These are phyloP conservation scores for Sideroxylon spinosum DNA, from an alignment of 179 eudicot species.

Conservation along the genomic window DNA sequence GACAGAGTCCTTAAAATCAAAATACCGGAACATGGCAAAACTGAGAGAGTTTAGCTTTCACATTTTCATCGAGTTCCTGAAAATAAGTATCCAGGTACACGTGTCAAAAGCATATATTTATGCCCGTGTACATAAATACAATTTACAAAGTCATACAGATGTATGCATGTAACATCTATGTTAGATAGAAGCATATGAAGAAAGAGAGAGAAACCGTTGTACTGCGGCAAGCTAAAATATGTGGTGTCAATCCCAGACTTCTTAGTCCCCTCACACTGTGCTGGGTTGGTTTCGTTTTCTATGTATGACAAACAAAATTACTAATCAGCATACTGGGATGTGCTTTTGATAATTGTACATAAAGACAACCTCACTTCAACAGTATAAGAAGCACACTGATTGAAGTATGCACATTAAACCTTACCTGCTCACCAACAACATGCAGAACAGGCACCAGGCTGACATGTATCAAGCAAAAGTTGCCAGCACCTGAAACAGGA, in stretches of 20 bases:
- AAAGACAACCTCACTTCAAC: not conserved
- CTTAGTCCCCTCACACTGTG: constrained; percentile 56
- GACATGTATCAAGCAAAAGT: constrained; percentile 74
- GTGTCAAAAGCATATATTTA: not conserved
- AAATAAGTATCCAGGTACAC: constrained; percentile 1
- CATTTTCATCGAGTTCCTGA: constrained; percentile 67
- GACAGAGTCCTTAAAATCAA: not conserved
- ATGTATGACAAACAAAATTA: constrained; percentile 24
- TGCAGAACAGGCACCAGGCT: constrained; percentile 71
- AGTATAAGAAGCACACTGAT: not conserved
- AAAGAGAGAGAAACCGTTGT: constrained; percentile 33
- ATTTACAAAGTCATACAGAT: not conserved
- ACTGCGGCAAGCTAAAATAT: constrained; percentile 59
- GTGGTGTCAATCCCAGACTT: constrained; percentile 48
- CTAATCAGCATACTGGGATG: constrained; percentile 8
- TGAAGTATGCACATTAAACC: not conserved
- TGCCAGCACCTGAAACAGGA: constrained; percentile 45
- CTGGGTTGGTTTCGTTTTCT: constrained; percentile 70
- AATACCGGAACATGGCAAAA: constrained; percentile 94
- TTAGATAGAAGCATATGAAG: constrained; percentile 10
- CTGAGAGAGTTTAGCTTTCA: constrained; percentile 76
- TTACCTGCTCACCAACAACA: constrained; percentile 78
- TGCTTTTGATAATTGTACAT: not conserved
- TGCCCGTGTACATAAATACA: not conserved
- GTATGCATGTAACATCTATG: not conserved